phyloP scores from a whole-genome alignment of 345 rosid species.

The Brassica incana region DNA sequence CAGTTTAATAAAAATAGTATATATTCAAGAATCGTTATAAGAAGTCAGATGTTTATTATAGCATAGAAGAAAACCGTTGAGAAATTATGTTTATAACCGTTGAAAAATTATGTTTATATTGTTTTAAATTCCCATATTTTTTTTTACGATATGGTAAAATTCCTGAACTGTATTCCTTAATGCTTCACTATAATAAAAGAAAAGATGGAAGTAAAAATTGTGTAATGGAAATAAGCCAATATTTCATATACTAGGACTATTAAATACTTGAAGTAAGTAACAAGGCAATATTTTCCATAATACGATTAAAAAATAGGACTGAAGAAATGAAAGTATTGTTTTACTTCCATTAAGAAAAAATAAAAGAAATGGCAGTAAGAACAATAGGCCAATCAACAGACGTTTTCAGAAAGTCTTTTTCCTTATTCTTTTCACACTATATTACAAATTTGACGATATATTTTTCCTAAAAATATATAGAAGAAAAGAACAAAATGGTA shows the following conservation, averaged over 20 bases:
- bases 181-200: neutral
- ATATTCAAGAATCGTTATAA: neutral
- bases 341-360: neutral
- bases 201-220: neutral
- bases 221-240: neutral
- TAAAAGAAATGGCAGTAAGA: neutral
- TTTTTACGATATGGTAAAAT: neutral
- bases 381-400: neutral
- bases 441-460: neutral
- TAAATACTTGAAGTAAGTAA: neutral
- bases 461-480: neutral
- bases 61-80: neutral
- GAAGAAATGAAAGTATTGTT: neutral
- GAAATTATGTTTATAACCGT: neutral
- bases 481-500: neutral
- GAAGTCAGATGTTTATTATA: neutral
- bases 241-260: neutral
- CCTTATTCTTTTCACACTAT: neutral
- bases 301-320: neutral
- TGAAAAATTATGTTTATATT: neutral
- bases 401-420: neutral
- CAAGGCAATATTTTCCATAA: constrained; percentile 2
- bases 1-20: neutral
- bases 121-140: neutral
- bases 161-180: neutral